Conservation (phyloP, 2,329 filamentous ascomycete genomes). For the Penicillium paneum region DNA sequence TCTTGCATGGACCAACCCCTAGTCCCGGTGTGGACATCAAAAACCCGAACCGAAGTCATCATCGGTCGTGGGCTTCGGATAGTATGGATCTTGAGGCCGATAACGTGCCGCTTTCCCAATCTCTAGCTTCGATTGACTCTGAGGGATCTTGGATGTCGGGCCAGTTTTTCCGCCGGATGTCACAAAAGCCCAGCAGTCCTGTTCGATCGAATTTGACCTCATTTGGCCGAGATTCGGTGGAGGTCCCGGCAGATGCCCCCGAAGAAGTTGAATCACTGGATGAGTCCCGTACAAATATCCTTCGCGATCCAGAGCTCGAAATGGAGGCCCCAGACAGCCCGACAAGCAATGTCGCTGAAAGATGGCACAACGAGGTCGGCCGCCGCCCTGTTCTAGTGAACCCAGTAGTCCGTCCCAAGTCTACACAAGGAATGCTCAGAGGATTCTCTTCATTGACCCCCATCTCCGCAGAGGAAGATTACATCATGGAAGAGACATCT, state of each 20-base stretch:
- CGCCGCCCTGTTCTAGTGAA: constrained; percentile 65
- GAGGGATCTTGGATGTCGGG: constrained; percentile 96
- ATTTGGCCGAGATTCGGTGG: constrained; percentile 40
- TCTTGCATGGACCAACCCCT: constrained; percentile 24
- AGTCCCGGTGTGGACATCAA: constrained; percentile 28
- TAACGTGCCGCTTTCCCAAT: constrained; percentile 64
- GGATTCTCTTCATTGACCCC: constrained; percentile 44
- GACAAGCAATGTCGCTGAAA: constrained; percentile 36
- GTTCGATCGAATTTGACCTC: constrained; percentile 44
- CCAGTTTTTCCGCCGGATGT: constrained; percentile 55
- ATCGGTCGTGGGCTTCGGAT: constrained; percentile 37
- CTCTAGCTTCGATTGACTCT: constrained; percentile 88
- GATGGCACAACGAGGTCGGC: constrained; percentile 52
- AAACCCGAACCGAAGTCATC: constrained; percentile 29
- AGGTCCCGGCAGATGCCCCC: constrained; percentile 39
- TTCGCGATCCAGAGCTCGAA: constrained; percentile 55
- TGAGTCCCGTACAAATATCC: constrained; percentile 41
- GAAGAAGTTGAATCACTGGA: constrained; percentile 41
- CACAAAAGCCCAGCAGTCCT: constrained; percentile 36
- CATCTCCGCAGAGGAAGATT: constrained; percentile 34
- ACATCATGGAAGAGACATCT: constrained; percentile 29
- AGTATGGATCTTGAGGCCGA: constrained; percentile 52
- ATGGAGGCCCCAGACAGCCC: constrained; percentile 6
- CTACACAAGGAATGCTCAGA: constrained; percentile 58
- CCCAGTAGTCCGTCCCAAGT: constrained; percentile 55